A percentile compares a stretch with the other conserved stretches of the same genome.
These are phyloP conservation scores for Vaccinium myrtillus DNA, from an alignment of 148 eudicot species.

Conservation along the genomic window DNA sequence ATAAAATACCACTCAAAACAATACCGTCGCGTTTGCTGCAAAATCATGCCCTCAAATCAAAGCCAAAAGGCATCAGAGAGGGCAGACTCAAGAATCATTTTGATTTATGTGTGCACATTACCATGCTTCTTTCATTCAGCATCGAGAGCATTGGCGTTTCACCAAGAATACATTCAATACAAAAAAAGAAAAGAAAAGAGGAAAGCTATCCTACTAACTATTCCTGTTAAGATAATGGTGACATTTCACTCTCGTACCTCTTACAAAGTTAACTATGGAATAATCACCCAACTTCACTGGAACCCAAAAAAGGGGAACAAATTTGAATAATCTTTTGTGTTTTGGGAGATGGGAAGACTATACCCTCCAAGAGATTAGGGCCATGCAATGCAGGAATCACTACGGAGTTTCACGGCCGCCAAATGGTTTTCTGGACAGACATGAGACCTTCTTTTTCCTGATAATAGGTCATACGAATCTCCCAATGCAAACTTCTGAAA, in stretches of 20 bases:
- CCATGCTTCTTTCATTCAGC: too few relatives aligned
- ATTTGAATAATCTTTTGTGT: neutral
- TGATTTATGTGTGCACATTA: too few relatives aligned
- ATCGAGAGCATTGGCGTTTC: too few relatives aligned
- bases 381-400: neutral
- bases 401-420: slow-evolving; percentile 68
- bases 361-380: neutral
- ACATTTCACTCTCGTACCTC: neutral
- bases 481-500: slow-evolving; percentile 84
- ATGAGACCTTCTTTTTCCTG: slow-evolving; percentile 84
- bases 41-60: too few relatives aligned
- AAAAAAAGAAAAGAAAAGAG: neutral
- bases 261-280: slow-evolving; percentile 18
- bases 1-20: too few relatives aligned
- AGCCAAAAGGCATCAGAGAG: too few relatives aligned
- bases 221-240: slow-evolving; percentile 4
- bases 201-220: neutral
- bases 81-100: too few relatives aligned
- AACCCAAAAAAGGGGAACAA: neutral
- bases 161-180: slow-evolving; percentile 5
- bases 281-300: neutral
- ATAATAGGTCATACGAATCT: slow-evolving; percentile 78
- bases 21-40: too few relatives aligned
- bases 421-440: slow-evolving; percentile 69
- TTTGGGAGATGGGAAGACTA: neutral